These are phyloP conservation scores for Magnaporthales sp. DNA, from an alignment of 2,329 filamentous ascomycete species.

Conservation along the genomic window DNA sequence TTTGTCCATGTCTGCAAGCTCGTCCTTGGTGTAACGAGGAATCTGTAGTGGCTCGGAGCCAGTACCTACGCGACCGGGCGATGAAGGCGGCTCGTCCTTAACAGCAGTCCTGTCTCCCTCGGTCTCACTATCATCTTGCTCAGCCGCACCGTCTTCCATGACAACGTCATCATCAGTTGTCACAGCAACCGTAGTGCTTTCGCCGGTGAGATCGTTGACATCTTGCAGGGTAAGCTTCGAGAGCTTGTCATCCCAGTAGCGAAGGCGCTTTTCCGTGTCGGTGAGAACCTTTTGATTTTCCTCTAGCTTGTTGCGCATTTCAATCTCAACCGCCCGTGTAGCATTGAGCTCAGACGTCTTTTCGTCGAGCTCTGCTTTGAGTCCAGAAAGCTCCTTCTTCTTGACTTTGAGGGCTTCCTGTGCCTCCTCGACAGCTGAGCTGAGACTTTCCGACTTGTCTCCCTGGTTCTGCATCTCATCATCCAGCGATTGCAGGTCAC, in stretches of 20 bases:
- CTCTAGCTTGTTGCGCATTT: conserved; percentile 97
- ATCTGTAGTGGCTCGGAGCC: conserved; percentile 36
- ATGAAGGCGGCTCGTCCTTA: conserved; percentile 7
- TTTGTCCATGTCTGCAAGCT: conserved; percentile 58
- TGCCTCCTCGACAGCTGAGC: conserved; percentile 69
- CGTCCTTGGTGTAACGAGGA: conserved; percentile 68
- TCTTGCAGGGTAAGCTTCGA: conserved; percentile 77
- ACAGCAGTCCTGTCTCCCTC: conserved; percentile 16
- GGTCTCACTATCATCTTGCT: conserved; percentile 18
- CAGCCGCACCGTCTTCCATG: conserved; percentile 22
- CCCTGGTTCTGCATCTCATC: conserved; percentile 66
- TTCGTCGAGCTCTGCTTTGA: conserved; percentile 82
- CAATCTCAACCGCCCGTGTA: conserved; percentile 82
- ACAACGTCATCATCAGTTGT: conserved; percentile 11
- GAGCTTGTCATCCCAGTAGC: conserved; percentile 86
- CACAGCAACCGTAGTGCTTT: conserved; percentile 16
- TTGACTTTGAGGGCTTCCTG: conserved; percentile 69
- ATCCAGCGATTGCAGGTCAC: conserved; percentile 71
- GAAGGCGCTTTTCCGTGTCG: conserved; percentile 77
- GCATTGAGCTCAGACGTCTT: conserved; percentile 82
- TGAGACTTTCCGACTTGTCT: conserved; percentile 64
- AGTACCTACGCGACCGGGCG: conserved; percentile 15
- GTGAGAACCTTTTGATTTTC: conserved; percentile 83
- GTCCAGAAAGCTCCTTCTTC: conserved; percentile 66
- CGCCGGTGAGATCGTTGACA: conserved; percentile 51